A percentile compares a stretch with the other conserved stretches of the same genome.
Evolutionary conservation across 805 yeast species (phyloP).

Genomic region (Pichia scutulata): DNA sequence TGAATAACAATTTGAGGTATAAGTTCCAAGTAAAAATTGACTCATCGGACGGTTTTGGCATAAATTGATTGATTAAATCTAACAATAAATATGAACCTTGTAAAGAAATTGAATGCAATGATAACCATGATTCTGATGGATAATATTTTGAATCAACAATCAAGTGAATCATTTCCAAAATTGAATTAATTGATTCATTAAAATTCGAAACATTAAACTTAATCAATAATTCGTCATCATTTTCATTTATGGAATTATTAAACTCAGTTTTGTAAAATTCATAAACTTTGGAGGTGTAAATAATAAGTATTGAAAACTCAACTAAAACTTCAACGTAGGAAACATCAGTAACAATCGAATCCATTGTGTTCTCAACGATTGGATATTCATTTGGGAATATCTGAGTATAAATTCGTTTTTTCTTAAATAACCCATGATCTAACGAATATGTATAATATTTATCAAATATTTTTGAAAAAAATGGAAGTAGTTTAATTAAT

Average conservation of each 20-base stretch:
- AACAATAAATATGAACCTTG: constrained; percentile 6
- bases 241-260: neutral
- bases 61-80: constrained; percentile 32
- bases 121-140: constrained; percentile 69
- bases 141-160: constrained; percentile 42
- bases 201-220: constrained; percentile 6
- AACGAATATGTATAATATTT: constrained; percentile 45
- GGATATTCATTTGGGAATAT: constrained; percentile 67
- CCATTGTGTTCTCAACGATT: constrained; percentile 55
- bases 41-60: constrained; percentile 45
- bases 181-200: constrained; percentile 14
- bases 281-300: constrained; percentile 39
- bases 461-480: constrained; percentile 42
- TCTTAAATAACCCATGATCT: constrained; percentile 35
- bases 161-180: constrained; percentile 36
- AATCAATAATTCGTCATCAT: neutral
- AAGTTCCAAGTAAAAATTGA: constrained; percentile 48
- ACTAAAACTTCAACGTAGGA: constrained; percentile 61
- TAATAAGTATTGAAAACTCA: constrained; percentile 59
- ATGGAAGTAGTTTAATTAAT: constrained; percentile 46
- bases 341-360: constrained; percentile 65
- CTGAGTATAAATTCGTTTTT: constrained; percentile 57
- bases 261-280: constrained; percentile 6
- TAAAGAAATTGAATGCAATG: constrained; percentile 49
- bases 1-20: constrained; percentile 49